A percentile compares a stretch with the other conserved stretches of the same genome.
phyloP scores from a whole-genome alignment of 441 rosid species.

The Adansonia gregorii region DNA sequence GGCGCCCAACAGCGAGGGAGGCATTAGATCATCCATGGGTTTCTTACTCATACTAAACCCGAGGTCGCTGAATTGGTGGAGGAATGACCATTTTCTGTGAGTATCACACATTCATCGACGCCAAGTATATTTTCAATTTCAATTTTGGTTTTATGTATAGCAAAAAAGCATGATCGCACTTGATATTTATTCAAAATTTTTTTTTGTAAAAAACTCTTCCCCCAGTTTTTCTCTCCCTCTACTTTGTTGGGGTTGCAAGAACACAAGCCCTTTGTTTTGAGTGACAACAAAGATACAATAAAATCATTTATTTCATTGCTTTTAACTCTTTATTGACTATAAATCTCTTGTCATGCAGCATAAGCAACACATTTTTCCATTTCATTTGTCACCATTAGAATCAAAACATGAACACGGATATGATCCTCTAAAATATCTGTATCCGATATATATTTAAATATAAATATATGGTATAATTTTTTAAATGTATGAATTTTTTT shows the following conservation, averaged over 20 bases:
- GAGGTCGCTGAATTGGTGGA: slow-evolving; percentile 21
- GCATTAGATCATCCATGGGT: slow-evolving; percentile 92
- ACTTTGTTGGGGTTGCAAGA: slow-evolving; percentile 27
- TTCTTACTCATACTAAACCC: slow-evolving; percentile 41
- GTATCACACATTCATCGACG: not conserved
- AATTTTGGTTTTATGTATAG: slow-evolving; percentile 30
- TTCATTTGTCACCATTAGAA: not conserved
- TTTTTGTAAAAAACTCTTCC: too few relatives aligned
- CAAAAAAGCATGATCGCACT: not conserved
- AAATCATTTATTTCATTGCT: slow-evolving; percentile 19
- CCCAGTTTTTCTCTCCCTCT: not conserved
- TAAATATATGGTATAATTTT: too few relatives aligned
- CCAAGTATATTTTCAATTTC: slow-evolving; percentile 5
- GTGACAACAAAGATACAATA: slow-evolving; percentile 21
- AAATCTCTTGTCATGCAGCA: not conserved
- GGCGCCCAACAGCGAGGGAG: slow-evolving; percentile 77
- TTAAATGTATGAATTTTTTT: too few relatives aligned
- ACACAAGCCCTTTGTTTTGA: slow-evolving; percentile 20
- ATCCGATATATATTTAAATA: too few relatives aligned
- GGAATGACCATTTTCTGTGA: not conserved
- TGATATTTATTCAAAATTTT: slow-evolving; percentile 19
- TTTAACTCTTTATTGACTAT: not conserved
- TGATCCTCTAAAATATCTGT: too few relatives aligned
- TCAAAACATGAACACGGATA: not conserved
- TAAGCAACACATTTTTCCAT: not conserved